phyloP scores from a whole-genome alignment of 352 stramenopile genomes.

The Pythium aphanidermatum region DNA sequence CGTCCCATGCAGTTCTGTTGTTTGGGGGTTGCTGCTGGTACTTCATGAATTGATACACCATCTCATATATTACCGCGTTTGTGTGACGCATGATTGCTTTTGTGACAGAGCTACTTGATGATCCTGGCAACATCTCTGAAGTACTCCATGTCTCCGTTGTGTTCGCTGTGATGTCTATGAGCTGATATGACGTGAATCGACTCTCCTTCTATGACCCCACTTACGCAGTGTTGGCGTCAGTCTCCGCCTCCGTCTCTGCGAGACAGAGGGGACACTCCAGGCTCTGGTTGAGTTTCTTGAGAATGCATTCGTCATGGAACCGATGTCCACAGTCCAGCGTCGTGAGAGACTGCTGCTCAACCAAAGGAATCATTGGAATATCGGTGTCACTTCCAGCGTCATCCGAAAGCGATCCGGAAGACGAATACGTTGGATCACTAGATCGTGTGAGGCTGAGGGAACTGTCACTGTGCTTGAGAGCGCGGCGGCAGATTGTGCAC shows the following conservation, averaged over 20 bases:
- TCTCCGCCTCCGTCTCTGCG: neutral
- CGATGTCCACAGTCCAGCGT: constrained; percentile 76
- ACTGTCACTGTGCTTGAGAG: constrained; percentile 13
- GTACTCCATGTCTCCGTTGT: too few relatives aligned
- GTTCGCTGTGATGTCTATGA: too few relatives aligned
- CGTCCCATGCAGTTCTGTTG: neutral
- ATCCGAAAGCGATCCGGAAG: constrained; percentile 7
- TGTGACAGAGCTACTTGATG: too few relatives aligned
- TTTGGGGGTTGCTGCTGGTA: too few relatives aligned
- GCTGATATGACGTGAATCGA: too few relatives aligned
- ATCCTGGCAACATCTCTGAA: too few relatives aligned
- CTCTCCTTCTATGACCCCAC: too few relatives aligned
- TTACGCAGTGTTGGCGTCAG: too few relatives aligned
- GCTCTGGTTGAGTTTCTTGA: constrained; percentile 72
- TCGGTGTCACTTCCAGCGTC: constrained; percentile 21
- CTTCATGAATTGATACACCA: too few relatives aligned
- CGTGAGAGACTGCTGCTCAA: constrained; percentile 36
- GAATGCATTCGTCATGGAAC: constrained; percentile 86
- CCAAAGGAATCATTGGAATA: constrained; percentile 18
- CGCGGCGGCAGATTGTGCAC: constrained; percentile 53
- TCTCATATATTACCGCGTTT: too few relatives aligned
- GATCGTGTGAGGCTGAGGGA: constrained; percentile 24
- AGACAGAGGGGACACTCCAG: constrained; percentile 68
- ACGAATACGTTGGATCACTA: constrained; percentile 18
- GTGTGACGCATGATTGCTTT: neutral